phyloP scores from a whole-genome alignment of 148 eudicot genomes.

The Spergularia bocconei region DNA sequence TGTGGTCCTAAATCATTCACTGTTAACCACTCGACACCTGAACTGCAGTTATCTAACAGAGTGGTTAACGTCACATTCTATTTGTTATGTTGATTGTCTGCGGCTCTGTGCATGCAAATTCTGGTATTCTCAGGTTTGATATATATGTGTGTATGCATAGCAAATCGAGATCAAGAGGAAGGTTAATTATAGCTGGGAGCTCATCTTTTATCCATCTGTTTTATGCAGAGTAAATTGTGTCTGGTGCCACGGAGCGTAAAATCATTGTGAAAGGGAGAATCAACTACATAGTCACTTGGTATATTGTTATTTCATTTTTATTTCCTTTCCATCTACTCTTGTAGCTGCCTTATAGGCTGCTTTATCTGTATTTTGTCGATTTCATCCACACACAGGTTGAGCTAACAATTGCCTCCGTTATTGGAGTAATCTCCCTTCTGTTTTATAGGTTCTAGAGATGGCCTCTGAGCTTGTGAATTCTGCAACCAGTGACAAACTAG shows the following conservation, averaged over 20 bases:
- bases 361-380: background rate
- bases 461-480: slow-evolving; percentile 78
- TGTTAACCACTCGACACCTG: background rate
- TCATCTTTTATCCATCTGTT: background rate
- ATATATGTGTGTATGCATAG: background rate
- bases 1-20: background rate
- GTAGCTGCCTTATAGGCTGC: too few relatives aligned
- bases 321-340: background rate
- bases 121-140: background rate
- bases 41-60: background rate
- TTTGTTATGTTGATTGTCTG: background rate
- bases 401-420: slow-evolving; percentile 5
- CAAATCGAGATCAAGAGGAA: background rate
- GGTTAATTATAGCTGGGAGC: background rate
- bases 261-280: slow-evolving; percentile 2
- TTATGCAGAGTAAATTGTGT: background rate
- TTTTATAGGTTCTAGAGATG: slow-evolving; percentile 39
- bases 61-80: background rate
- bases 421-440: background rate
- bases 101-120: background rate
- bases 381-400: background rate
- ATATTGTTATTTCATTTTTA: background rate
- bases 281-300: background rate
- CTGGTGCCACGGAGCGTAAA: background rate
- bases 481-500: slow-evolving; percentile 80